Conservation (phyloP, 345 rosid genomes). For the Physaria fendleri region DNA sequence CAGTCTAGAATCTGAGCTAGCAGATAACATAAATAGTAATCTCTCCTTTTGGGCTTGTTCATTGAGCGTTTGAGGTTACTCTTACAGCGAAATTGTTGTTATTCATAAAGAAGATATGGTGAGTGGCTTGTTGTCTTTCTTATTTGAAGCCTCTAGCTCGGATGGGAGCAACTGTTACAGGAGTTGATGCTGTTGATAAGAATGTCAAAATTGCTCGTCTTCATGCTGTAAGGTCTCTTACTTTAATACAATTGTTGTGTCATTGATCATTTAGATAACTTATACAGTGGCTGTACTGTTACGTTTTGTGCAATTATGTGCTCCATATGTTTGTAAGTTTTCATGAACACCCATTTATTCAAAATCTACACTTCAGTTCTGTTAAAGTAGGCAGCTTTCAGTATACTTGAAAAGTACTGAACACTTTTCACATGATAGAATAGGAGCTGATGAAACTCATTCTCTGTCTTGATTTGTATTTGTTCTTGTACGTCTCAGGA, state of each 20-base stretch:
- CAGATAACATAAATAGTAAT: neutral
- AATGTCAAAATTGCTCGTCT: conserved; percentile 81
- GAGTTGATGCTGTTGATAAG: conserved; percentile 90
- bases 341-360: neutral
- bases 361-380: neutral
- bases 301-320: too few species aligned
- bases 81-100: conserved; percentile 3
- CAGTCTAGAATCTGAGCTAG: neutral
- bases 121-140: conserved; percentile 12
- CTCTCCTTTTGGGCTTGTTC: neutral
- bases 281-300: neutral
- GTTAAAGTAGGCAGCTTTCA: neutral
- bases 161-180: conserved; percentile 93
- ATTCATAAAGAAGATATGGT: conserved; percentile 3
- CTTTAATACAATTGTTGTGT: conserved; percentile 7
- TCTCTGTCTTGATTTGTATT: neutral
- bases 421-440: neutral
- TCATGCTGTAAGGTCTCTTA: conserved; percentile 70
- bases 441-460: neutral
- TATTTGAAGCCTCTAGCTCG: conserved; percentile 86
- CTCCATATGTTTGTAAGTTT: neutral
- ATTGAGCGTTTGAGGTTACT: neutral
- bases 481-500: conserved; percentile 37
- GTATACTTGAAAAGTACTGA: neutral
- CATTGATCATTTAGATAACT: neutral